phyloP scores from a whole-genome alignment of 225 moss, liverwort and hornwort genomes.

The Bryum argenteum region DNA sequence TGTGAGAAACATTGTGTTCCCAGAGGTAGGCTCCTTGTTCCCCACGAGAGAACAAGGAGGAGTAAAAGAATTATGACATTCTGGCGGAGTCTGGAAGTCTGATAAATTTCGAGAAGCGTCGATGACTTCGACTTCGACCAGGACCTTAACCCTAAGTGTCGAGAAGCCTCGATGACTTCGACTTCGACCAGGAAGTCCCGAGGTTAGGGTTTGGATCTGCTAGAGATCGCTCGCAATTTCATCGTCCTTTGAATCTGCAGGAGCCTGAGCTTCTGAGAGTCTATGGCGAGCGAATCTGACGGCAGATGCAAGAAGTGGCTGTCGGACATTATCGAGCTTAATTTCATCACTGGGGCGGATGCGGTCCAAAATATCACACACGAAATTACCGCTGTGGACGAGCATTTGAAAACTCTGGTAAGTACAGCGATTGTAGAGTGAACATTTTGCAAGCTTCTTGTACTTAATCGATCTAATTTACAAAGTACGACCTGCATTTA shows the following conservation, averaged over 20 bases:
- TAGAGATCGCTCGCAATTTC: constrained; percentile 8
- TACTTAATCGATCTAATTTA: background rate
- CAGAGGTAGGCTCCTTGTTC: too few species aligned
- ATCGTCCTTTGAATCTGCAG: constrained; percentile 43
- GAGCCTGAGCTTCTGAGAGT: constrained; percentile 91
- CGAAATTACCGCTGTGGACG: constrained; percentile 86
- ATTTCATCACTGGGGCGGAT: constrained; percentile 97
- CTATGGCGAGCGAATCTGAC: constrained; percentile 91
- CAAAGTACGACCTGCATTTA: background rate
- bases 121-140: too few species aligned
- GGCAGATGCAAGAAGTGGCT: constrained; percentile 99
- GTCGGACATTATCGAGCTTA: constrained; percentile 90
- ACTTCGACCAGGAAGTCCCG: too few species aligned
- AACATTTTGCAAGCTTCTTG: background rate
- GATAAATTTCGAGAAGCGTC: too few species aligned
- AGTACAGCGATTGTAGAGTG: background rate
- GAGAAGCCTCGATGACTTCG: too few species aligned
- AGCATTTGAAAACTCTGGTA: constrained; percentile 81
- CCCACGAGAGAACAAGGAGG: too few species aligned
- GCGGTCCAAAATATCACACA: constrained; percentile 87
- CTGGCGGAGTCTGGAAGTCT: too few species aligned
- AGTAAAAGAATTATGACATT: too few species aligned
- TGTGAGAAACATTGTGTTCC: too few species aligned
- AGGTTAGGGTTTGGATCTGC: constrained; percentile 21
- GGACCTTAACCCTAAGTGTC: too few species aligned